Percentiles rank a stretch among this genome's conserved stretches.
Conservation (phyloP, 108 stramenopile genomes). For the Nannochloropsis granulata region DNA sequence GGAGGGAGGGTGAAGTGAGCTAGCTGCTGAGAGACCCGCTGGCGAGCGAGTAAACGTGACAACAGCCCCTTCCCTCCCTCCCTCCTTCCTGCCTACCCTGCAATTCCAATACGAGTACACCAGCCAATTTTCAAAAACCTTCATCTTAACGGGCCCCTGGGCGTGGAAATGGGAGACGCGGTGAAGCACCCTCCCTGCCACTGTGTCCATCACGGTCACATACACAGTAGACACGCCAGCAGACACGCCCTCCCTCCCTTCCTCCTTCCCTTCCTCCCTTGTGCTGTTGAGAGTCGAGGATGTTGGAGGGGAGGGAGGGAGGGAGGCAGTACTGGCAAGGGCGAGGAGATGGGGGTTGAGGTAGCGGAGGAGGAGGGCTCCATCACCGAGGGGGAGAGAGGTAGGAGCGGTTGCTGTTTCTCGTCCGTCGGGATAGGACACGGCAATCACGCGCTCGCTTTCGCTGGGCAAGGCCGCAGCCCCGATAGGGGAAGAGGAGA, state of each 20-base stretch:
- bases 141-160: constrained; percentile 47
- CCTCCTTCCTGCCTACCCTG: not conserved
- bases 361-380: constrained; percentile 78
- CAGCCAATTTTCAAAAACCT: constrained; percentile 83
- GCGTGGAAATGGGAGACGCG: constrained; percentile 64
- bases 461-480: not conserved
- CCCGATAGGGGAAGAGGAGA: not conserved
- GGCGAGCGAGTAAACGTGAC: too few relatives aligned
- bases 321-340: not conserved
- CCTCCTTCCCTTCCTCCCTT: too few relatives aligned
- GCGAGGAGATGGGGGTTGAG: constrained; percentile 69
- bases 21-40: too few relatives aligned
- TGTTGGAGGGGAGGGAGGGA: not conserved
- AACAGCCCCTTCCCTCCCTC: not conserved
- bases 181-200: constrained; percentile 69
- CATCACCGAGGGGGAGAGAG: constrained; percentile 61
- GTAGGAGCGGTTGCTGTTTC: constrained; percentile 61
- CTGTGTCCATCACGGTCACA: constrained; percentile 51
- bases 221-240: not conserved
- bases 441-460: not conserved
- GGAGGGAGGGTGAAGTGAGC: not conserved
- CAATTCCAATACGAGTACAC: constrained; percentile 75
- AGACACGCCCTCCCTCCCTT: too few relatives aligned
- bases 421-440: constrained; percentile 10
- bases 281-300: not conserved